phyloP scores from a whole-genome alignment of 331 rosid species.

The Spiraea crenata region DNA sequence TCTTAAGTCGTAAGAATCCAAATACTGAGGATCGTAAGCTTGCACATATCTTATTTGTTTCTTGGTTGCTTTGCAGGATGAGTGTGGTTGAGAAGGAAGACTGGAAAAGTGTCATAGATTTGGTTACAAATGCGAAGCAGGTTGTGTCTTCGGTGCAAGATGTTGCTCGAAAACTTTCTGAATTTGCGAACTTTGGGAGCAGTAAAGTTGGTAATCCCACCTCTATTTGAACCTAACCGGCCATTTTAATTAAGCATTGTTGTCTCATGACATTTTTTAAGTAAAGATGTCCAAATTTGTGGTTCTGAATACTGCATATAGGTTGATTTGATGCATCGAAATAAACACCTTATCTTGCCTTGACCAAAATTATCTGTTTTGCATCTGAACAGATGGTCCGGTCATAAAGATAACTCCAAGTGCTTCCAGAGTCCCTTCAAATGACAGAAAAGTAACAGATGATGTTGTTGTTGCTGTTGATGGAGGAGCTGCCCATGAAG shows the following conservation, averaged over 20 bases:
- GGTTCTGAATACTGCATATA: not conserved
- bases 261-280: not conserved
- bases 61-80: constrained; percentile 44
- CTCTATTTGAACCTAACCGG: not conserved
- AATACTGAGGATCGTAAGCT: not conserved
- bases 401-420: constrained; percentile 36
- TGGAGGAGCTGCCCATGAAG: constrained; percentile 34
- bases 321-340: not conserved
- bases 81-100: constrained; percentile 82
- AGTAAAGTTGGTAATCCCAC: constrained; percentile 34
- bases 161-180: constrained; percentile 75
- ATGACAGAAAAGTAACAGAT: constrained; percentile 29
- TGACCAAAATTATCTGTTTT: constrained; percentile 23
- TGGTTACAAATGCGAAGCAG: constrained; percentile 91
- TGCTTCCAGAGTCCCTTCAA: constrained; percentile 24
- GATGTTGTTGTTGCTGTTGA: constrained; percentile 33
- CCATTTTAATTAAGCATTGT: not conserved
- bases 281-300: not conserved
- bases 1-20: not conserved
- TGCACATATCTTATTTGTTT: constrained; percentile 13
- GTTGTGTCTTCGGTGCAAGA: constrained; percentile 81
- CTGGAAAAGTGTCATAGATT: constrained; percentile 66
- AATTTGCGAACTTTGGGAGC: constrained; percentile 66
- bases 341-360: not conserved
- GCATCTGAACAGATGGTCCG: constrained; percentile 50